Evolutionary conservation across 805 yeast genomes (phyloP), one percentile per base, ranked within the genome.

Genomic region (Candida succiphila): DNA sequence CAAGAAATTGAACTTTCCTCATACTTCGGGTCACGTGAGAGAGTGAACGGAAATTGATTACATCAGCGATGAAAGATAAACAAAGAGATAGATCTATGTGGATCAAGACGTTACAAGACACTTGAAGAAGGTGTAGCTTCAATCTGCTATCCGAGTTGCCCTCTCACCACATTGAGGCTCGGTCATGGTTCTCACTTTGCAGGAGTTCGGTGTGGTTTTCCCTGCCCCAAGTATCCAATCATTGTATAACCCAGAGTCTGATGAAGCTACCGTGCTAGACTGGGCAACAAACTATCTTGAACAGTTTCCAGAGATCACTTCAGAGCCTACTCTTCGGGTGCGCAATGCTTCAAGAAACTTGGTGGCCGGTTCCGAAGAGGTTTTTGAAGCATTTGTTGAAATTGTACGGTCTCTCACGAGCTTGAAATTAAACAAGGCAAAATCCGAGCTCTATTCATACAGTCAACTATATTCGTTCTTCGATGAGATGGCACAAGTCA

Each of bases 211-310:
- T n/a, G n/a, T n/a, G n/a, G n/a, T n/a, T n/a, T n/a, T n/a, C n/a
- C n/a, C n/a, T n/a, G n/a, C n/a, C n/a, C n/a, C n/a, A n/a, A n/a
- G n/a, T n/a, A n/a, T n/a, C n/a, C n/a, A n/a, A n/a, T n/a, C n/a
- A n/a, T n/a, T n/a, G n/a, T n/a, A n/a, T n/a, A n/a, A 49, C 29
- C 50, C 51, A 5, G 39, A 48, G 15, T 45, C 54, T 2, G 45
- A 50, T 29, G 32, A 30, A 9, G 40, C 42, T 1, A 29, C 40
- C 21, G 31, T 50, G 3, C 17, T 52, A 13, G 54, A 53, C 25
- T 53, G 58, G 58, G 21, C 46, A 13, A 33, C 42, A 3, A 50
- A 49, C 4, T 29, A 9, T 4, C 23, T 33, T 4, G 27, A 28
- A 5, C 10, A 12, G 27, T 37, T 36, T 20, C 36, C 26, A 9